Base-by-base conservation (phyloP, 257 asterid genomes). In the Nyctanthes arbortristis region DNA sequence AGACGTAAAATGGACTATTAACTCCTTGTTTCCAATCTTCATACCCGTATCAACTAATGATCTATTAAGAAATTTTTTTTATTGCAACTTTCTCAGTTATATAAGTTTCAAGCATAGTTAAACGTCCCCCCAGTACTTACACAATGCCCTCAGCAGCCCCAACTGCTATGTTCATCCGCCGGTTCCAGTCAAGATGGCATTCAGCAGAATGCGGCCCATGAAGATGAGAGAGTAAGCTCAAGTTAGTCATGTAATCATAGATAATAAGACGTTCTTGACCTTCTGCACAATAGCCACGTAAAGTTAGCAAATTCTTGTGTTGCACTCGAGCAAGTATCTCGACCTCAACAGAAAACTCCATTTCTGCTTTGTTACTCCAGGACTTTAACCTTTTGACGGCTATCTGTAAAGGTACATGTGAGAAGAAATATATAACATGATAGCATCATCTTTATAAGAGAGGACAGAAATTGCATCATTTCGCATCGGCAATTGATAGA, bases 251-350 rank as follows among this genome's bases (percentile, higher is more conserved):
- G 77, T 92, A 92, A 33, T 92, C 96, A 18, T 85, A 90, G 40
- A 92, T 89, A 1, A 92, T 88, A 7, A 92, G 93, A 64, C 98
- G 96, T 60, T 92, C 98, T 80, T 90, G 98, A 74, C 97, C 98
- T 79, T 90, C 95, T 12, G 96, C 92, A 64, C 95, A 92, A 72
- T 86, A 90, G 45, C 98, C 98, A 2, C 98, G 96, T 60, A 90
- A 37, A 49, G 85, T 88, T 52, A 92, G 89, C 79, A 92, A 77
- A 77, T 92, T 92, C 61, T 85, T 83, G 81, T 92, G 97, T 33
- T 91, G 89, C 31, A 90, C 96, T 64, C 94, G 87, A 59, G 96
- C 97, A 66, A 92, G 90, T 66, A 85, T 81, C 89, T 92, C 96
- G 45, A 92, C 91, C 75, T 92, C 98, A 56, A 87, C 95, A 10